Evolutionary conservation across 2,329 filamentous ascomycete genomes (phyloP).

Genomic region (Epichloe bromicola): DNA sequence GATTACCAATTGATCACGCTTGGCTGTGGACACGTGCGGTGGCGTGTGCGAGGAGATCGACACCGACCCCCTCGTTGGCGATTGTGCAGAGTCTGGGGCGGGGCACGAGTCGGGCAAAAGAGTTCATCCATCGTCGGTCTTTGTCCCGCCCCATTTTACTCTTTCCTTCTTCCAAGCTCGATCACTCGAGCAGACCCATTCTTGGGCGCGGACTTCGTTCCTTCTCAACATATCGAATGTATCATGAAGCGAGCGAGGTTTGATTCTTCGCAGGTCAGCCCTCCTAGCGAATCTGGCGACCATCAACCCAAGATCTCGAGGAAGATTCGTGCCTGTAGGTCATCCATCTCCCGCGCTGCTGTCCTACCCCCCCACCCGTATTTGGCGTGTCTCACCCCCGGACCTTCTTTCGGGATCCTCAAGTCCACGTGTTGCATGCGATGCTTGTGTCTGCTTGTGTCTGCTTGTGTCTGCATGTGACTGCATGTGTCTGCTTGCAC

Average conservation of each 20-base stretch:
- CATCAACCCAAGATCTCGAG: slow-evolving; percentile 19
- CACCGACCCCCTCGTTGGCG: no score
- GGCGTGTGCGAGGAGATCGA: background rate
- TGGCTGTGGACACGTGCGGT: background rate
- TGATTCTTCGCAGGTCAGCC: slow-evolving; percentile 9
- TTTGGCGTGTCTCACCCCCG: background rate
- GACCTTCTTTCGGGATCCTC: background rate
- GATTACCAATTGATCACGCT: no score
- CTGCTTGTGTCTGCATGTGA: background rate
- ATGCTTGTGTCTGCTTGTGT: background rate
- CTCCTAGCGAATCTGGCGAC: slow-evolving; percentile 3
- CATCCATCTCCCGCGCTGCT: slow-evolving; percentile 4
- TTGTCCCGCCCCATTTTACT: slow-evolving; percentile 4
- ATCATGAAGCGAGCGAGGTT: slow-evolving; percentile 13
- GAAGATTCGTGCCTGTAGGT: slow-evolving; percentile 20
- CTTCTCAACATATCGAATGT: slow-evolving; percentile 1
- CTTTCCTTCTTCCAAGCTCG: background rate
- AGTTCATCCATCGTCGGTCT: slow-evolving; percentile 3
- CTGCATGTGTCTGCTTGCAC: background rate
- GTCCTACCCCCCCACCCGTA: background rate
- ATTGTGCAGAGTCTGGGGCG: no score
- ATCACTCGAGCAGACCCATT: slow-evolving; percentile 20
- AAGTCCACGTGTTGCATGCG: background rate
- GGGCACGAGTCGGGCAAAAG: background rate
- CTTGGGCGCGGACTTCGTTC: slow-evolving; percentile 5